These are phyloP conservation scores for Tylopilus orsonianus DNA, from an alignment of 1,284 basidiomycete species.

Conservation along the genomic window DNA sequence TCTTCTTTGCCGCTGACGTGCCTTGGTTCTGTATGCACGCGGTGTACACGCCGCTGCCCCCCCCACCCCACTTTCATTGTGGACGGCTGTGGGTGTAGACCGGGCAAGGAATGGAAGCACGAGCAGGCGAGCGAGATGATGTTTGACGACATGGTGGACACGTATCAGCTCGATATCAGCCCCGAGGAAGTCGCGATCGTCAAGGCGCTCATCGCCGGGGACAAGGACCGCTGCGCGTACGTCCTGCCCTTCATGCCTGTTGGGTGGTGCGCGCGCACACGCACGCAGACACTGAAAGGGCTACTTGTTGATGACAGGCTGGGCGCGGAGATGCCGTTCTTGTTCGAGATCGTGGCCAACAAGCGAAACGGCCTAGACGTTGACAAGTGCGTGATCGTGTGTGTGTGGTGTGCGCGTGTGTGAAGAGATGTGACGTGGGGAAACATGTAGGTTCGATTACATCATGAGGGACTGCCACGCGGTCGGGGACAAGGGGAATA, in stretches of 20 bases:
- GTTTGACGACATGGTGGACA: slow-evolving; percentile 52
- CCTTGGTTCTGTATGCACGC: background rate
- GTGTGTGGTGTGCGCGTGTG: background rate
- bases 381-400: slow-evolving; percentile 55
- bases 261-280: too few species aligned
- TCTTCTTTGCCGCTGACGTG: background rate
- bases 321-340: slow-evolving; percentile 45
- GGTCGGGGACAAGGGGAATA: slow-evolving; percentile 61
- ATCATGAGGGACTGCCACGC: slow-evolving; percentile 70
- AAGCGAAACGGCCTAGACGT: slow-evolving; percentile 77
- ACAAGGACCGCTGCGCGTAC: slow-evolving; percentile 37
- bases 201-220: slow-evolving; percentile 56
- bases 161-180: slow-evolving; percentile 43
- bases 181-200: slow-evolving; percentile 43
- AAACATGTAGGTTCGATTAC: slow-evolving; percentile 68
- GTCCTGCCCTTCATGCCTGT: slow-evolving; percentile 10
- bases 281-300: too few species aligned
- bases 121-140: slow-evolving; percentile 60
- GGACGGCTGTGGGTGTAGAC: slow-evolving; percentile 11
- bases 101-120: slow-evolving; percentile 44
- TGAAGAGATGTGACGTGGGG: background rate
- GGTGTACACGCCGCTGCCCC: too few species aligned
- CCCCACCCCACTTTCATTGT: background rate
- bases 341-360: slow-evolving; percentile 78
- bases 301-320: slow-evolving; percentile 15